Conservation (phyloP, 2,329 filamentous ascomycete genomes). For the Diaporthe sp. region DNA sequence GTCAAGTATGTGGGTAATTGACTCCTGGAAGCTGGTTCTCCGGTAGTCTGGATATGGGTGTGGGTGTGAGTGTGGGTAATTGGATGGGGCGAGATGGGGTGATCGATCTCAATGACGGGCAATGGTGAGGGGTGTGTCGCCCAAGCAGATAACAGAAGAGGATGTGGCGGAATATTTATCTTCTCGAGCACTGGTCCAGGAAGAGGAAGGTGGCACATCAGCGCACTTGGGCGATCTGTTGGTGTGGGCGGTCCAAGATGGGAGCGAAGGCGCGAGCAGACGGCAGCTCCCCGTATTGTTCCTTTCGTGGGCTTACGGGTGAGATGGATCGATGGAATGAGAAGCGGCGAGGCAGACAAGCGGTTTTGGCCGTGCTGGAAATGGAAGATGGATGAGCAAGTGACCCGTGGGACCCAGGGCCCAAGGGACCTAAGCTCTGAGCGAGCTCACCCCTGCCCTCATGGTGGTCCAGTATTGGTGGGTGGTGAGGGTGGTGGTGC, state of each 20-base stretch:
- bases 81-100: slow-evolving; percentile 16
- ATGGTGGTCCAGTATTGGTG: neutral
- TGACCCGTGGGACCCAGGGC: neutral
- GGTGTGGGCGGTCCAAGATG: neutral
- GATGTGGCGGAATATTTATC: slow-evolving; percentile 17
- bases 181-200: slow-evolving; percentile 15
- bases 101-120: neutral
- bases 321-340: slow-evolving; percentile 24
- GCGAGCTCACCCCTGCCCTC: slow-evolving; percentile 5
- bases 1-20: slow-evolving; percentile 19
- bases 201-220: slow-evolving; percentile 18
- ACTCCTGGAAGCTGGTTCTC: slow-evolving; percentile 17
- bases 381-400: slow-evolving; percentile 20
- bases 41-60: neutral
- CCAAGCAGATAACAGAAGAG: neutral
- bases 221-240: slow-evolving; percentile 10
- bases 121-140: neutral
- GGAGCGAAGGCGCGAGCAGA: neutral
- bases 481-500: neutral
- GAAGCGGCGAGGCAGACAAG: slow-evolving; percentile 20
- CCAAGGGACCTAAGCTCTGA: slow-evolving; percentile 24
- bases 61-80: slow-evolving; percentile 15
- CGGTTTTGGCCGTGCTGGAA: neutral
- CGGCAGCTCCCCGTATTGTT: neutral
- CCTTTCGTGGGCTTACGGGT: slow-evolving; percentile 8